These are phyloP conservation scores for Phylloporus sp. DNA, from an alignment of 768 basidiomycete genomes.

Conservation along the genomic window DNA sequence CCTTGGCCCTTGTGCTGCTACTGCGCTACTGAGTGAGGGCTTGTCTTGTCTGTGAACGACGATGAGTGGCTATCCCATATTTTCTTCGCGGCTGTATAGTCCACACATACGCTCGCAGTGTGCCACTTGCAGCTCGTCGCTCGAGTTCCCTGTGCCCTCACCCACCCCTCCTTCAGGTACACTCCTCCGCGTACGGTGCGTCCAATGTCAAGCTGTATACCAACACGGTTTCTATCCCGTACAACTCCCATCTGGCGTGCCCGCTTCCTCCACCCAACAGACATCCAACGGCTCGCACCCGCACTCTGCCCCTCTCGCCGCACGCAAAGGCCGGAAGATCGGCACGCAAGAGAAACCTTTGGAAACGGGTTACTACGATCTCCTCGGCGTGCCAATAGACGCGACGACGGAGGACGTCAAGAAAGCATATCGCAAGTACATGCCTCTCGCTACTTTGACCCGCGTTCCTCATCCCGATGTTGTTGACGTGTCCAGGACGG, in stretches of 20 bases:
- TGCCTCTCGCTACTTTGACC: too few relatives aligned
- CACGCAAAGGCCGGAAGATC: slow-evolving; percentile 65
- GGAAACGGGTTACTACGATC: slow-evolving; percentile 89
- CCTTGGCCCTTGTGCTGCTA: too few relatives aligned
- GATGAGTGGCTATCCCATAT: slow-evolving; percentile 45
- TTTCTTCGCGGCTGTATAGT: slow-evolving; percentile 60
- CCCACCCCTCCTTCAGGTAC: slow-evolving; percentile 53
- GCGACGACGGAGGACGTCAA: slow-evolving; percentile 84
- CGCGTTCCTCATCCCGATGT: not conserved
- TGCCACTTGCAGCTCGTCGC: slow-evolving; percentile 43
- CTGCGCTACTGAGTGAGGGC: too few relatives aligned
- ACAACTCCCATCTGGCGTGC: slow-evolving; percentile 41
- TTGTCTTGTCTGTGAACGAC: slow-evolving; percentile 22
- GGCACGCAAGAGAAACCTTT: slow-evolving; percentile 85
- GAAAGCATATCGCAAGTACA: slow-evolving; percentile 72
- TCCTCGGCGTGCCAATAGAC: slow-evolving; percentile 67
- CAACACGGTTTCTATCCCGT: slow-evolving; percentile 64
- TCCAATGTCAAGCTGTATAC: slow-evolving; percentile 54
- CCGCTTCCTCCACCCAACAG: slow-evolving; percentile 11
- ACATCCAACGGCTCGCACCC: slow-evolving; percentile 17
- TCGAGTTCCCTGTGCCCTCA: slow-evolving; percentile 68
- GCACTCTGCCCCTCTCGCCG: slow-evolving; percentile 12
- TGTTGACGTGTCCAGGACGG: slow-evolving; percentile 45
- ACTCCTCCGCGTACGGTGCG: slow-evolving; percentile 66
- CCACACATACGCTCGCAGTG: slow-evolving; percentile 68